Base-by-base conservation (phyloP, 148 eudicot genomes). In the Mesembryanthemum crystallinum region DNA sequence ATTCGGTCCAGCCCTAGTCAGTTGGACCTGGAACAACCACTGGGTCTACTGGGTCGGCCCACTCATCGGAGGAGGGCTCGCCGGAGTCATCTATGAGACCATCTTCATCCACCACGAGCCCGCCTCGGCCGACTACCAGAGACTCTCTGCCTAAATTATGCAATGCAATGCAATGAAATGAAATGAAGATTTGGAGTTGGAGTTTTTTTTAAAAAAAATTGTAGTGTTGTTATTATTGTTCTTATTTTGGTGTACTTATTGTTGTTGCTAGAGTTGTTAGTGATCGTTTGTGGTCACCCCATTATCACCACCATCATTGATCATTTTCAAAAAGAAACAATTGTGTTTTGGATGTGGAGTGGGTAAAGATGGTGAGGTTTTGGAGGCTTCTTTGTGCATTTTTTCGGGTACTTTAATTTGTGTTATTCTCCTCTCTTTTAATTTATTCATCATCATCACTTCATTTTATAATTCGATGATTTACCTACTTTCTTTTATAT, bases 1-100 rank as follows among this genome's bases (percentile, higher is more conserved):
- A 0, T 87, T 87, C n/a, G 90, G 90, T 45, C 90, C 90, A 17
- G 88, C 90, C 33, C 28, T 87, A 21, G 85, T 87, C 0, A 87
- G 90, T 80, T 85, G 88, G 90, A 77, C 69, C 72, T 87, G 88
- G 88, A 66, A 27, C 32, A 79, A 79, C 85, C 89, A 86, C 81
- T 86, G 89, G 89, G 81, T 86, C 15, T 86, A 87, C 84, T 83
- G 88, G 86, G 86, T 78, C 11, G 90, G 90, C n/a, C 90, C 90
- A 18, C 76, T 87, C 9, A 59, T 85, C 15, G 90, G 90, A 57
- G 88, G 78, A 69, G 90, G 86, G 43, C 39, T 87, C 39, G 90
- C 90, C 28, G 90, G 82, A 3, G 71, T 83, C 7, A 63, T 87
- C 37, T 87, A 87, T n/a, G 86, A 85, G 77, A 21, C 81, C 28